Conservation (phyloP, 2,329 filamentous ascomycete genomes). For the Cercospora beticola region DNA sequence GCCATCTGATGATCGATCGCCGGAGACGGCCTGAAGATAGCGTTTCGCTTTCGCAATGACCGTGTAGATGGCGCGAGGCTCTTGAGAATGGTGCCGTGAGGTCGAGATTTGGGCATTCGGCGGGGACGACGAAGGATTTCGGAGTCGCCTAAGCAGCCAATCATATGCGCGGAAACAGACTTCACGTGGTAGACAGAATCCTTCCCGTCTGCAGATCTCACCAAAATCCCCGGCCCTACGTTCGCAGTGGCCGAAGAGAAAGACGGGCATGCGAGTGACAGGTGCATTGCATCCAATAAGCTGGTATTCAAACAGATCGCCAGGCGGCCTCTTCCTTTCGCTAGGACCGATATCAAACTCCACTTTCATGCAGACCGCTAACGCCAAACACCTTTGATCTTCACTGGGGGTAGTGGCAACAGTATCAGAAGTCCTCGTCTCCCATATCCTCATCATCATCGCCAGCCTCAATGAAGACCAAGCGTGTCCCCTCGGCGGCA, state of each 20-base stretch:
- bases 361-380: slow-evolving; percentile 5
- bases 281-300: slow-evolving; percentile 15
- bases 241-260: slow-evolving; percentile 15
- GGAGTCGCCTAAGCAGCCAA: neutral
- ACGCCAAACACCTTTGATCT: slow-evolving; percentile 19
- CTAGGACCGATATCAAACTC: slow-evolving; percentile 10
- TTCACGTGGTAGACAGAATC: neutral
- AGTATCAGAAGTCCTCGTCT: slow-evolving; percentile 34
- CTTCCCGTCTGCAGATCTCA: slow-evolving; percentile 1
- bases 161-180: neutral
- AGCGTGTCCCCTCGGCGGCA: slow-evolving; percentile 53
- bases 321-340: slow-evolving; percentile 27
- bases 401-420: slow-evolving; percentile 6
- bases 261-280: slow-evolving; percentile 8
- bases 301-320: slow-evolving; percentile 7
- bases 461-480: slow-evolving; percentile 56
- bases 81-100: neutral
- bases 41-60: neutral
- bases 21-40: neutral
- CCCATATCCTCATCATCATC: slow-evolving; percentile 44
- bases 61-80: neutral
- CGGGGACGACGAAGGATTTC: neutral
- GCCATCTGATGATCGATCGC: neutral
- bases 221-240: slow-evolving; percentile 4
- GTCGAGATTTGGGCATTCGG: neutral